Percentiles rank a stretch among this genome's conserved stretches.
phyloP scores from a whole-genome alignment of 768 basidiomycete genomes.

The Asterophora lycoperdoides region DNA sequence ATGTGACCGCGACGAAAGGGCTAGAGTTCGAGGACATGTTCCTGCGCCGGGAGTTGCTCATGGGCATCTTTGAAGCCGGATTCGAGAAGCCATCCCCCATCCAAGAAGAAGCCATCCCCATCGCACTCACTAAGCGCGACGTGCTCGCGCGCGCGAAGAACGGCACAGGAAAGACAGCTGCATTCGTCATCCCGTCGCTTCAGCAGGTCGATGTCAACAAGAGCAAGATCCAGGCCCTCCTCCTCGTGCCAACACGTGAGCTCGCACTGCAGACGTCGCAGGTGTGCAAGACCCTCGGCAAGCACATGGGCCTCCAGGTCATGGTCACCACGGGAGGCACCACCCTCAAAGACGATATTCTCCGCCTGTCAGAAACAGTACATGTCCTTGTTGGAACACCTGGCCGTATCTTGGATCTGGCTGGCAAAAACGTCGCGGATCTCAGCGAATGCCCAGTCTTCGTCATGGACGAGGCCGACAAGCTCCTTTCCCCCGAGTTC shows the following conservation, averaged over 20 bases:
- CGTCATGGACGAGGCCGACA: constrained; percentile 99
- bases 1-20: constrained; percentile 92
- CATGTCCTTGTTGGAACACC: constrained; percentile 98
- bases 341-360: constrained; percentile 95
- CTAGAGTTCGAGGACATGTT: constrained; percentile 94
- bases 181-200: constrained; percentile 96
- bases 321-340: constrained; percentile 99
- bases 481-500: constrained; percentile 95
- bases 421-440: constrained; percentile 90
- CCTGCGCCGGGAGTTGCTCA: constrained; percentile 90
- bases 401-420: constrained; percentile 91
- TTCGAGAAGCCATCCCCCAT: constrained; percentile 97
- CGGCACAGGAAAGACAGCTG: constrained; percentile 97
- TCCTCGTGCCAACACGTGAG: constrained; percentile 98
- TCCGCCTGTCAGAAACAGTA: constrained; percentile 83
- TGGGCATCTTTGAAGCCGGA: constrained; percentile 99
- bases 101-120: constrained; percentile 98
- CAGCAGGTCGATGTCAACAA: constrained; percentile 84
- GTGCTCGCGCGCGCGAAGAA: constrained; percentile 94
- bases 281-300: constrained; percentile 95
- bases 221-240: constrained; percentile 90
- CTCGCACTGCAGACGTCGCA: constrained; percentile 98
- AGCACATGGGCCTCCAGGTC: constrained; percentile 92
- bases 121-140: constrained; percentile 90
- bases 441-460: constrained; percentile 93